Evolutionary conservation across 2,329 filamentous ascomycete genomes (phyloP).

Genomic region (Penicillium vulpinum): DNA sequence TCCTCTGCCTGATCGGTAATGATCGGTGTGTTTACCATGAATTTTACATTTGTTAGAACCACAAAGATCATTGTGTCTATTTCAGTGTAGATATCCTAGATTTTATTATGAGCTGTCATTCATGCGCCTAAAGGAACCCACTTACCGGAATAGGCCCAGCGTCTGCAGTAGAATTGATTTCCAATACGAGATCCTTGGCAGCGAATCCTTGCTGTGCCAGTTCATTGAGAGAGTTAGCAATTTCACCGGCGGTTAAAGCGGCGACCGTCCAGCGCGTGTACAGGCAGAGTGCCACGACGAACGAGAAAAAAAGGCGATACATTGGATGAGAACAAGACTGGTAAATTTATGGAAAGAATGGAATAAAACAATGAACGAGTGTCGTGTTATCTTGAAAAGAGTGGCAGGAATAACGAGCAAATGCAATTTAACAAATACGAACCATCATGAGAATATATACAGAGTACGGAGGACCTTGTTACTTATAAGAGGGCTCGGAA

Average conservation of each 20-base stretch:
- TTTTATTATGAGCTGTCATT: background rate
- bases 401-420: background rate
- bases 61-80: slow-evolving; percentile 13
- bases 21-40: slow-evolving; percentile 3
- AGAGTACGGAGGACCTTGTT: too few species aligned
- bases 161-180: slow-evolving; percentile 10
- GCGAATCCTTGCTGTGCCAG: slow-evolving; percentile 14
- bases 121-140: background rate
- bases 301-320: background rate
- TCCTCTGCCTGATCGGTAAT: slow-evolving; percentile 4
- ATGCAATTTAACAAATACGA: background rate
- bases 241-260: slow-evolving; percentile 5
- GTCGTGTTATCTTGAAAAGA: slow-evolving; percentile 1
- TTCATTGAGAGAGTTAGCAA: slow-evolving; percentile 14
- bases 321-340: background rate
- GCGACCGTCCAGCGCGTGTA: background rate
- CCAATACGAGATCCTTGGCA: slow-evolving; percentile 10
- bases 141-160: slow-evolving; percentile 5
- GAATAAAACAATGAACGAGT: background rate
- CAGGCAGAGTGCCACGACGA: slow-evolving; percentile 1
- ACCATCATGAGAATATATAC: background rate
- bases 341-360: background rate
- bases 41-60: slow-evolving; percentile 8
- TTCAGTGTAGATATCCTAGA: slow-evolving; percentile 4
- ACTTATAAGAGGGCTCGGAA: background rate